Evolutionary conservation across 2,329 filamentous ascomycete species (phyloP).

Genomic region (Sporothrix brasiliensis): DNA sequence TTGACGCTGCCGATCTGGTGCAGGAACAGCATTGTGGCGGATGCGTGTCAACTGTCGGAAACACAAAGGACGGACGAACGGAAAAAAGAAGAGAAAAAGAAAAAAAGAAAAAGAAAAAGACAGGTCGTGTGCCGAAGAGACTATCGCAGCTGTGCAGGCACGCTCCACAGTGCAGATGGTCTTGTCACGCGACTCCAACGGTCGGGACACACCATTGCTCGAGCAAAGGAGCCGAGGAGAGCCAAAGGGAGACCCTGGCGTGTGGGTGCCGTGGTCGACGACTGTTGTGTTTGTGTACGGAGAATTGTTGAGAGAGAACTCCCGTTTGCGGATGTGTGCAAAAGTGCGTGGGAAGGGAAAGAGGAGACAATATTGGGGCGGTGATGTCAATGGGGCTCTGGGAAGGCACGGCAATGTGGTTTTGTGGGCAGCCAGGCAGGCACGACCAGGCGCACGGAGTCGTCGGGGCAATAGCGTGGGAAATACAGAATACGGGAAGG

Average conservation of each 20-base stretch:
- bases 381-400: constrained; percentile 24
- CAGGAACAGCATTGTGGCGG: constrained; percentile 74
- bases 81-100: too few relatives aligned
- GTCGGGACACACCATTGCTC: constrained; percentile 29
- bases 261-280: background rate
- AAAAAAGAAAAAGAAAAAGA: background rate
- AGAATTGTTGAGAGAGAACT: background rate
- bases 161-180: constrained; percentile 19
- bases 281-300: constrained; percentile 1
- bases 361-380: background rate
- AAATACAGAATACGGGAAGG: background rate
- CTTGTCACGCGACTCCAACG: constrained; percentile 29
- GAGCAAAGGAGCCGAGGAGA: constrained; percentile 3
- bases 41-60: background rate
- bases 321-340: background rate
- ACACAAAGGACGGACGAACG: too few relatives aligned
- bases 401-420: constrained; percentile 3
- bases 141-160: constrained; percentile 13
- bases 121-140: background rate
- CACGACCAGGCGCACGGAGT: background rate
- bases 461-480: background rate
- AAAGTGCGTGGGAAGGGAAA: background rate
- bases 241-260: background rate
- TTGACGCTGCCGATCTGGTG: constrained; percentile 91
- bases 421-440: constrained; percentile 25